phyloP scores from a whole-genome alignment of 768 basidiomycete species.

The Tulasnella sp. region DNA sequence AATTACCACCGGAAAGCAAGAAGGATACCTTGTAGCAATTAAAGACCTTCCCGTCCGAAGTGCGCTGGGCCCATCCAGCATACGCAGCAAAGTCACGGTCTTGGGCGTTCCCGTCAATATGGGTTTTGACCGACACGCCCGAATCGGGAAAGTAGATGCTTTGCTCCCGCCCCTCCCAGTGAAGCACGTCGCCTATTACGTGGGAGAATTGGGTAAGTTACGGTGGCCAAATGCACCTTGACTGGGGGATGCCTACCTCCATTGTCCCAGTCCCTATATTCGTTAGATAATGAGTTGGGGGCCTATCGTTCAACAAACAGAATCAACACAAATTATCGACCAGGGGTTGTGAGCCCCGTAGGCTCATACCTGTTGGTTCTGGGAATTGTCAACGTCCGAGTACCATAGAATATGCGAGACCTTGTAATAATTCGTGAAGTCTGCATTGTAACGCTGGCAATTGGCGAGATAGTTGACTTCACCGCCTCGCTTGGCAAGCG shows the following conservation, averaged over 20 bases:
- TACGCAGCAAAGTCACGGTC: not conserved
- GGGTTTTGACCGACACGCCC: not conserved
- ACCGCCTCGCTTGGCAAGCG: not conserved
- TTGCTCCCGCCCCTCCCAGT: not conserved
- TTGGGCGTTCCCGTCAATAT: not conserved
- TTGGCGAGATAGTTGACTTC: not conserved
- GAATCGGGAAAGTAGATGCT: slow-evolving; percentile 3
- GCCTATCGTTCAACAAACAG: not conserved
- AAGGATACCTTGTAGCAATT: not conserved
- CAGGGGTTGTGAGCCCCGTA: too few species aligned
- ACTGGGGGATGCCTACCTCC: not conserved
- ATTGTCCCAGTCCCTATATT: not conserved
- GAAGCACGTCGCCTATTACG: not conserved
- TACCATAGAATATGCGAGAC: not conserved
- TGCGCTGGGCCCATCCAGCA: not conserved
- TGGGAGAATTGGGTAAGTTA: not conserved
- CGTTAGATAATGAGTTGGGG: not conserved
- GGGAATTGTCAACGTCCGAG: not conserved
- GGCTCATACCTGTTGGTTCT: not conserved
- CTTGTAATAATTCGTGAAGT: not conserved
- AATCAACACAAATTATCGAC: too few species aligned
- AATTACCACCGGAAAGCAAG: too few species aligned
- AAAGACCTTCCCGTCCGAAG: not conserved
- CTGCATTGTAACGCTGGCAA: not conserved
- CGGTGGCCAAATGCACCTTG: not conserved